Base-by-base conservation (phyloP, 2,329 filamentous ascomycete genomes). In the Cucurbitaria berberidis region DNA sequence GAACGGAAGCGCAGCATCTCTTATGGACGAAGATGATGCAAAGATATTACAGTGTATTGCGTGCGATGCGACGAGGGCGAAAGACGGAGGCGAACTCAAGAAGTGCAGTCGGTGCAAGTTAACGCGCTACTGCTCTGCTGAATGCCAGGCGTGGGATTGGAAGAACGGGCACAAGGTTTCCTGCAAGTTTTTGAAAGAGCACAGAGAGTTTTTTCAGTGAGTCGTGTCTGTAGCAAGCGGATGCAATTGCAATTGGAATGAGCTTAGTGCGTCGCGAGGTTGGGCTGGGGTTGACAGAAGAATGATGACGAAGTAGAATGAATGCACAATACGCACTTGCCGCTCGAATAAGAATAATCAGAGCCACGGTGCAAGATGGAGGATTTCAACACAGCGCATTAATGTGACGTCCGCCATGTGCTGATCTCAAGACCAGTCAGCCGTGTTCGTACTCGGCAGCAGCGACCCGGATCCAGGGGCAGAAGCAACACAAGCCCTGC, bases 71-170 rank as follows among this genome's bases (percentile, higher is more conserved):
- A 30, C 44, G 35, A 51, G 57, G 21, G 48, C 41, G 10, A 52
- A 54, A 19, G 52, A 41, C 39, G 68, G 57, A 0, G 59, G 64
- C 24, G 63, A 64, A 1, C 59, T 85, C 48, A 75, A 78, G 64
- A 79, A 68, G 55, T 85, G 82, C 53, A 53, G 57, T 45, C 60
- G 77, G 7, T 86, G 84, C 51, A 64, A 70, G 56, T 66, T 65
- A 43, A 79, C 67, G 11, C 76, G 66, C 55, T 86, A 86, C 48
- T 86, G 83, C 66, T 81, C 78, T 3, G 52, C 50, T 0, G 77
- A 79, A 43, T 86, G 84, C 48, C 83, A 86, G 75, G 79, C 76
- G 66, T 75, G 70, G 57, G 80, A 84, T 51, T 86, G 83, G 83
- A 79, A 73, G 63, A 78, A 34, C 4, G 11, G 73, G 62, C 83